These are phyloP conservation scores for Patellifolia procumbens DNA, from an alignment of 179 eudicot genomes.

Conservation along the genomic window DNA sequence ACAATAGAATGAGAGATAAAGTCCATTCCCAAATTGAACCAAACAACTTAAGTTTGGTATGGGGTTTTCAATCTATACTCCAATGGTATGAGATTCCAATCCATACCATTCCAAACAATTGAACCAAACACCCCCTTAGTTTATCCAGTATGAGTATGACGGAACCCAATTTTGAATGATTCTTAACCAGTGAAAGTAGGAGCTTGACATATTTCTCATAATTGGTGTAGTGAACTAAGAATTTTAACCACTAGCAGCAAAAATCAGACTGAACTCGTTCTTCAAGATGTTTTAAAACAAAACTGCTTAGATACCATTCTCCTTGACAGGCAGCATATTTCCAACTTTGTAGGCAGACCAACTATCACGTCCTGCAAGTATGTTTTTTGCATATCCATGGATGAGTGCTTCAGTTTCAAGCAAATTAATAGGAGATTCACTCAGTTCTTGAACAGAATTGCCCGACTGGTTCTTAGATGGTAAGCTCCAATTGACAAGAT, in stretches of 20 bases:
- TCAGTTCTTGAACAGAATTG: conserved; percentile 18
- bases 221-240: conserved; percentile 51
- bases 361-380: conserved; percentile 49
- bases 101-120: no score
- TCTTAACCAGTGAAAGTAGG: conserved; percentile 41
- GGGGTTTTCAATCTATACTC: no score
- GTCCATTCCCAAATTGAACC: no score
- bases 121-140: no score
- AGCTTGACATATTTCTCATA: conserved; percentile 54
- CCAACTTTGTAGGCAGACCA: conserved; percentile 82
- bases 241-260: conserved; percentile 56
- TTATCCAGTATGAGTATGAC: conserved; percentile 56
- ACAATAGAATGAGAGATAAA: no score
- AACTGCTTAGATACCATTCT: conserved; percentile 61
- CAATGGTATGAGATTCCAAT: no score
- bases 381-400: conserved; percentile 44
- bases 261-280: conserved; percentile 45
- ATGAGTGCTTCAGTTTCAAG: conserved; percentile 36
- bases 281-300: conserved; percentile 54
- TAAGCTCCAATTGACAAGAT: conserved; percentile 28
- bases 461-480: conserved; percentile 23
- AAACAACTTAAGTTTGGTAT: no score
- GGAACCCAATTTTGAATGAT: conserved; percentile 41
- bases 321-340: conserved; percentile 70
- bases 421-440: conserved; percentile 29